Base-by-base conservation (phyloP, 2,329 filamentous ascomycete species). In the Chaetomium globosum region DNA sequence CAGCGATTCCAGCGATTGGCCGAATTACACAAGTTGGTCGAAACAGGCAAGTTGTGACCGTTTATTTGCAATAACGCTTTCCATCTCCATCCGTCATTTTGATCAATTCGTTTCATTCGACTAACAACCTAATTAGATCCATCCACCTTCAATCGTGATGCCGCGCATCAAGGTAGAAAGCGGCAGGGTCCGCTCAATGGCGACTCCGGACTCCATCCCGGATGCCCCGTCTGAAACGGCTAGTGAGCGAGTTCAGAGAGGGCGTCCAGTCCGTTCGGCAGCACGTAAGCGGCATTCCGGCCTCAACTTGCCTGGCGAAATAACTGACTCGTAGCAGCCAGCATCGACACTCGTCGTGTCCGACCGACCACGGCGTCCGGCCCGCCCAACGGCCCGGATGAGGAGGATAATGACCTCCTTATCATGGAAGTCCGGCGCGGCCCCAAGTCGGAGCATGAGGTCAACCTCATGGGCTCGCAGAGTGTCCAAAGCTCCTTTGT, bases 401-500 rank as follows among this genome's bases (percentile, higher is more conserved):
- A 72, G 7, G 69, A 70, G 3, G 71, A 71, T 6, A 70, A 71
- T 4, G 71, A 71, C 5, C 57, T 67, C 1, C 43, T 76, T 0
- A 65, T 77, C 21, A 71, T 76, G 72, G 61, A 76, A 49, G 66
- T 77, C 6, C 66, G 70, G 16, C 59, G 33, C 31, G 57, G 52
- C 10, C 64, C 56, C n/a, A 67, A 68, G 46, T 2, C n/a, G 12
- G 64, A 71, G 49, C 23, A 48, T 5, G 54, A 56, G 3, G 2
- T 21, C 4, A 53, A 64, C 19, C 59, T 51, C 26, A 39, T 63
- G n/a, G 63, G 30, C 26, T 63, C 63, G 2, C 65, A 66, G 31
- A 69, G 61, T n/a, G 46, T 69, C 13, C 65, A 72, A 23, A 66
- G 65, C n/a, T 75, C 73, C 2, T 75, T 75, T 60, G 72, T 75